phyloP scores from a whole-genome alignment of 768 basidiomycete genomes.

The Leccinum variicolor region DNA sequence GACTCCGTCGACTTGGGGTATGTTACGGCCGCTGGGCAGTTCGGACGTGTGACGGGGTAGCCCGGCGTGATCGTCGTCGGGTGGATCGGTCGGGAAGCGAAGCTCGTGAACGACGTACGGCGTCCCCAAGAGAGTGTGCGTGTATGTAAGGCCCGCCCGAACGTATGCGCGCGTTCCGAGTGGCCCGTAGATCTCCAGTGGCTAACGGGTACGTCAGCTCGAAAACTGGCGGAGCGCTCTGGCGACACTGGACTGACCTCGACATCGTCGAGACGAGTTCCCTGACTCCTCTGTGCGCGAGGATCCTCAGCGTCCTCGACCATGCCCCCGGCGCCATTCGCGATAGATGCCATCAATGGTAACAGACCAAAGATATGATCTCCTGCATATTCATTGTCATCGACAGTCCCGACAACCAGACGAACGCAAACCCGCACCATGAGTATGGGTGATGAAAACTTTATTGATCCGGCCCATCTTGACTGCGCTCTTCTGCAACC shows the following conservation, averaged over 20 bases:
- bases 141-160: slow-evolving; percentile 62
- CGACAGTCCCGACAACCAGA: neutral
- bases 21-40: slow-evolving; percentile 57
- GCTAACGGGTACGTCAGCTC: slow-evolving; percentile 36
- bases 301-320: slow-evolving; percentile 58
- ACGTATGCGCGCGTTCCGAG: slow-evolving; percentile 79
- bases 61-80: slow-evolving; percentile 46
- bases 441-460: slow-evolving; percentile 87
- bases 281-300: slow-evolving; percentile 32
- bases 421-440: slow-evolving; percentile 46
- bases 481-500: slow-evolving; percentile 66
- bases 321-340: slow-evolving; percentile 74
- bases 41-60: slow-evolving; percentile 54
- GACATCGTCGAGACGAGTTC: neutral
- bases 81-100: slow-evolving; percentile 58
- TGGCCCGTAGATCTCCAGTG: slow-evolving; percentile 83
- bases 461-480: slow-evolving; percentile 79
- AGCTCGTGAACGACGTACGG: slow-evolving; percentile 85
- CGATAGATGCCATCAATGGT: slow-evolving; percentile 61
- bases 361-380: slow-evolving; percentile 79
- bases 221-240: neutral
- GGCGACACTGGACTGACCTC: slow-evolving; percentile 15
- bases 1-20: slow-evolving; percentile 51
- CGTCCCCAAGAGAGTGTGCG: slow-evolving; percentile 60
- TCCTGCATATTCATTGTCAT: slow-evolving; percentile 40